These are phyloP conservation scores for Aspergillus fumigatiaffinis DNA, from an alignment of 2,329 filamentous ascomycete species.

Conservation along the genomic window DNA sequence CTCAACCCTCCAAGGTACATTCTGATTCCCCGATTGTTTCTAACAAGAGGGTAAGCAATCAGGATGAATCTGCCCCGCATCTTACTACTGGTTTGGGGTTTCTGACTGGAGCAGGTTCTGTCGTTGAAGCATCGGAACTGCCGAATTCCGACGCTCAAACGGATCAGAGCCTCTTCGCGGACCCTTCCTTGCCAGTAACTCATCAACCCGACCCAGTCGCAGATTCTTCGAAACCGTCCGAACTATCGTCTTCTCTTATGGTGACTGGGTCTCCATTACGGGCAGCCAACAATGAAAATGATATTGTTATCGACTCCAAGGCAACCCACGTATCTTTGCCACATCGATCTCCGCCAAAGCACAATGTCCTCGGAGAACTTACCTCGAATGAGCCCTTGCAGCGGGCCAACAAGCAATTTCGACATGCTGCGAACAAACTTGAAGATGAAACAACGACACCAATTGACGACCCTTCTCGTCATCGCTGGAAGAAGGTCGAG, in stretches of 20 bases:
- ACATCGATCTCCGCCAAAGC: slow-evolving; percentile 20
- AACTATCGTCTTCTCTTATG: not conserved
- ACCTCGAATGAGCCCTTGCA: slow-evolving; percentile 34
- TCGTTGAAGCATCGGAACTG: slow-evolving; percentile 7
- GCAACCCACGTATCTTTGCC: slow-evolving; percentile 14
- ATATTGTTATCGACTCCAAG: slow-evolving; percentile 11
- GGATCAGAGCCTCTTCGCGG: not conserved
- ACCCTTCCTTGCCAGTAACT: not conserved
- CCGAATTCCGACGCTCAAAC: not conserved
- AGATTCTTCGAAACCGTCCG: slow-evolving; percentile 9
- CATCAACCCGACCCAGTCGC: not conserved
- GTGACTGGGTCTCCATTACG: not conserved
- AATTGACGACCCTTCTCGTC: slow-evolving; percentile 24
- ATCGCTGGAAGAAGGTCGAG: slow-evolving; percentile 33
- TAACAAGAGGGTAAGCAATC: not conserved
- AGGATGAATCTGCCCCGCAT: slow-evolving; percentile 5
- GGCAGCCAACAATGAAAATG: slow-evolving; percentile 23
- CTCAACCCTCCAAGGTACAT: not conserved
- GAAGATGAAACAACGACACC: slow-evolving; percentile 11
- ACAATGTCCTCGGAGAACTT: slow-evolving; percentile 37
- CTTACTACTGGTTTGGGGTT: slow-evolving; percentile 8
- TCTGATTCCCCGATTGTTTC: not conserved
- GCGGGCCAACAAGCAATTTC: slow-evolving; percentile 22
- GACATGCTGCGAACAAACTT: slow-evolving; percentile 13
- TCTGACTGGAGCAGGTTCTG: slow-evolving; percentile 3